These are phyloP conservation scores for Amorphotheca resinae DNA, from an alignment of 495 filamentous ascomycete species.

Conservation along the genomic window DNA sequence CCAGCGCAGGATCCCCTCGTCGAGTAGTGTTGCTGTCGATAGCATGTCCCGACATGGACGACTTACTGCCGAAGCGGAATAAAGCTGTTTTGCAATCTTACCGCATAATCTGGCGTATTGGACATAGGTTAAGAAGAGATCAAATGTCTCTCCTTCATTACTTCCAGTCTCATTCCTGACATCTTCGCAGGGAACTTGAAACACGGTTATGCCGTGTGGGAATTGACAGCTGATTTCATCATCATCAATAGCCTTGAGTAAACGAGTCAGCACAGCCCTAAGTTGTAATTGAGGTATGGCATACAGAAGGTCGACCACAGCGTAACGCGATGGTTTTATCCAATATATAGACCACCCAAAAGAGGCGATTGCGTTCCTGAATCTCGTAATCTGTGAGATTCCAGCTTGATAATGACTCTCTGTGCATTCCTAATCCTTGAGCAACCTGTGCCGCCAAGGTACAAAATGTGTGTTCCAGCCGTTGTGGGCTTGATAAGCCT, in stretches of 20 bases:
- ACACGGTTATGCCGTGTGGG: no score
- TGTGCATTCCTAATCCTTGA: no score
- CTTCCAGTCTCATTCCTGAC: no score
- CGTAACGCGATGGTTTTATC: slow-evolving; percentile 91
- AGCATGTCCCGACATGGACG: background rate
- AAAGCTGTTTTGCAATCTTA: background rate
- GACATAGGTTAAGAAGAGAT: background rate
- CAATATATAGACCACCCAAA: slow-evolving; percentile 92
- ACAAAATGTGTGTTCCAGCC: no score
- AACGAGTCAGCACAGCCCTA: no score
- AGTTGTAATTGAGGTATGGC: no score
- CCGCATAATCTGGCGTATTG: background rate
- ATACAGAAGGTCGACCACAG: no score
- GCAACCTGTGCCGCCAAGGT: no score
- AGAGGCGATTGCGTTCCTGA: slow-evolving; percentile 88
- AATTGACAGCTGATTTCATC: background rate
- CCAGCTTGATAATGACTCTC: no score
- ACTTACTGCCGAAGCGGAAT: background rate
- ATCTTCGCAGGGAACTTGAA: no score
- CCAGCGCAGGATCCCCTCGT: background rate
- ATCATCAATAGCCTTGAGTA: background rate
- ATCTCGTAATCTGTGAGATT: no score
- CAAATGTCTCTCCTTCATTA: background rate
- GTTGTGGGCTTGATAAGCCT: no score
- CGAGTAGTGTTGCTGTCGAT: background rate